Evolutionary conservation across 2,329 filamentous ascomycete species (phyloP), one percentile per base, ranked within the genome.

Genomic region (Magnaporthiopsis rhizophila): DNA sequence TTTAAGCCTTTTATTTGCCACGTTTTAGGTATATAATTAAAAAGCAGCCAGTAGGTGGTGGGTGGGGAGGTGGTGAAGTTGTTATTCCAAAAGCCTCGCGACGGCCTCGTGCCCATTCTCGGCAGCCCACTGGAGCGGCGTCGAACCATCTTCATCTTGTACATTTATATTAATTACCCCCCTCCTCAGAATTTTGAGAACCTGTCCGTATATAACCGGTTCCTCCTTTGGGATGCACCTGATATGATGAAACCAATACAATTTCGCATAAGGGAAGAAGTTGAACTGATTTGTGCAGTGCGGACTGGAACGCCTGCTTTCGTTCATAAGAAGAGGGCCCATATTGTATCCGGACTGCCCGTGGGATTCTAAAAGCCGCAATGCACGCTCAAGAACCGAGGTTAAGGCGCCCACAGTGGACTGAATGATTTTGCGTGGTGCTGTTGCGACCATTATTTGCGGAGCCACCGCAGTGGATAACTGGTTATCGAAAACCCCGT

Each of bases 401-500:
- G 65, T 64, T 53, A 65, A 61, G 58, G 65, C 61, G 61, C 65
- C 62, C 36, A 38, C 15, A 5, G n/a, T 26, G n/a, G 60, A 69
- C n/a, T 56, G 65, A 53, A 72, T 66, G 38, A 73, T 71, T 24
- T 64, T 68, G 30, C 65, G 67, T n/a, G 68, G 68, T 15, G 66
- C 67, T 64, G 67, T 67, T 62, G 36, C 65, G 5, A 60, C 64
- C 21, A n/a, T 61, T 50, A 72, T 65, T 58, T 66, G 66, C 21
- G 70, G 68, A 58, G 65, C 66, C 58, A 67, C 67, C 5, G 59
- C 63, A 62, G 45, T 67, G 3, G 64, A 64, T 11, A 67, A 3
- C 28, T 64, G 61, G 13, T 60, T 71, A 65, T 67, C 67, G 60
- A 70, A 74, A 61, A 70, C 68, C 34, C 64, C 66, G 64, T 70